These are phyloP conservation scores for Penicillium capsulatum DNA, from an alignment of 2,329 filamentous ascomycete genomes.

Conservation along the genomic window DNA sequence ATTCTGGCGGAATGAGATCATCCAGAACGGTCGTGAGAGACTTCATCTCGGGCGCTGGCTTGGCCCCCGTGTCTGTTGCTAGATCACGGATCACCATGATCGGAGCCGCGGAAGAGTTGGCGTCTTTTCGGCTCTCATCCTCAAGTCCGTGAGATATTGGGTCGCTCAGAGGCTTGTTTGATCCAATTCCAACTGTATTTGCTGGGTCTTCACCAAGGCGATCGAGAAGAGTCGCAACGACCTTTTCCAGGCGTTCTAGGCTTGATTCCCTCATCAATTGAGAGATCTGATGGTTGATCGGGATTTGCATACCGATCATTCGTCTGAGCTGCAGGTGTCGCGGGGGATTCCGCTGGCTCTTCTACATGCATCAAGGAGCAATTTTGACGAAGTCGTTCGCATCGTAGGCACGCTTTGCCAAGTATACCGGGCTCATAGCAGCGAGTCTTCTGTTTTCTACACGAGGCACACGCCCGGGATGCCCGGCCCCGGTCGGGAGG, in stretches of 20 bases:
- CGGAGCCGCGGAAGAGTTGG: conserved; percentile 16
- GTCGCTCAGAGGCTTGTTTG: conserved; percentile 8
- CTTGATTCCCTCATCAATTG: too few relatives aligned
- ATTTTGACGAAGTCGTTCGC: conserved; percentile 32
- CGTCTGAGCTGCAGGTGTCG: conserved; percentile 7
- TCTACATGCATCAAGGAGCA: conserved; percentile 30
- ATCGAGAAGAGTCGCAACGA: conserved; percentile 16
- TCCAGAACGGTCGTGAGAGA: conserved; percentile 14
- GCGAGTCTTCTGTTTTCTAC: conserved; percentile 42
- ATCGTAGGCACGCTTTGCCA: conserved; percentile 36
- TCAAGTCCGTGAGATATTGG: conserved; percentile 12
- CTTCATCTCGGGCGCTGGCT: conserved; percentile 10
- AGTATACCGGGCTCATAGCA: conserved; percentile 36
- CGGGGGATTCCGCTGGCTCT: background rate
- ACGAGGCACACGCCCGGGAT: conserved; percentile 36
- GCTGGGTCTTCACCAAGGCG: conserved; percentile 15
- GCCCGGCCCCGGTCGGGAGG: conserved; percentile 22
- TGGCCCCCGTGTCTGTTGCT: conserved; percentile 12
- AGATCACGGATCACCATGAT: conserved; percentile 22
- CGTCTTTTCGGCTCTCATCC: conserved; percentile 9
- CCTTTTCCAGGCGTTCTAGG: conserved; percentile 16
- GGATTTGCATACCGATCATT: conserved; percentile 21
- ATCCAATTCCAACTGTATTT: conserved; percentile 4
- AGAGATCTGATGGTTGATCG: too few relatives aligned
- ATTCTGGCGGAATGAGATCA: conserved; percentile 16